A percentile compares a stretch with the other conserved stretches of the same genome.
phyloP scores from a whole-genome alignment of 202 grass and related monocot species.

The Eragrostis tef region DNA sequence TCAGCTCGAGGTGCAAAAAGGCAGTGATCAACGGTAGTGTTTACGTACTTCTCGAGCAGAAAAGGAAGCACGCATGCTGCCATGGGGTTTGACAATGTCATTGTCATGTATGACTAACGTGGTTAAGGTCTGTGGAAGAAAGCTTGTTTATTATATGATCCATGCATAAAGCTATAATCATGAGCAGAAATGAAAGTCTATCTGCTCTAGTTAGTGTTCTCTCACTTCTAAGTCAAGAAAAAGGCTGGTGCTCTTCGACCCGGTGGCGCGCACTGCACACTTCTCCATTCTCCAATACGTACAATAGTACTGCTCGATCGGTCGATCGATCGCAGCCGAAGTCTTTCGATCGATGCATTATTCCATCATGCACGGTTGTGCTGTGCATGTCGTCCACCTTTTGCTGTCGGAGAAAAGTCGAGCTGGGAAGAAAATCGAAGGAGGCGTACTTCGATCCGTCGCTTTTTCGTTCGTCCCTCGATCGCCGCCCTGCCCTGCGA shows the following conservation, averaged over 20 bases:
- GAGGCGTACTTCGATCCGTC: no score
- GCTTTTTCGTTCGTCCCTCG: background rate
- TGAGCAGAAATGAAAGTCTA: no score
- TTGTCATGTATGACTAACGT: background rate
- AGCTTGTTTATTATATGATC: background rate
- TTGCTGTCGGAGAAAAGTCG: background rate
- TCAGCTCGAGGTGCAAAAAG: conserved; percentile 23
- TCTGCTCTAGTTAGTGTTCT: no score
- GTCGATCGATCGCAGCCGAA: no score
- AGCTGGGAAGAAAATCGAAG: no score
- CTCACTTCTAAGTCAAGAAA: no score
- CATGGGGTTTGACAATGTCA: background rate
- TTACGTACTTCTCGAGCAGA: conserved; percentile 37
- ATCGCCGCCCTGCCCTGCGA: no score
- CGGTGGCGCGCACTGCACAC: no score
- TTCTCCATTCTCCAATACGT: no score
- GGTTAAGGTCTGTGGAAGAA: background rate
- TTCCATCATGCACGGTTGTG: background rate
- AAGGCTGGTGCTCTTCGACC: conserved; percentile 25
- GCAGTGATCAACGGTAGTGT: conserved; percentile 15
- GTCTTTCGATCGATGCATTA: background rate
- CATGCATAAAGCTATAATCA: background rate
- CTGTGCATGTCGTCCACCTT: background rate
- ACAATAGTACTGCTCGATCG: no score
- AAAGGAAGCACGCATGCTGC: conserved; percentile 3